Base-by-base conservation (phyloP, 148 eudicot genomes). In the Nepenthes mirabilis region DNA sequence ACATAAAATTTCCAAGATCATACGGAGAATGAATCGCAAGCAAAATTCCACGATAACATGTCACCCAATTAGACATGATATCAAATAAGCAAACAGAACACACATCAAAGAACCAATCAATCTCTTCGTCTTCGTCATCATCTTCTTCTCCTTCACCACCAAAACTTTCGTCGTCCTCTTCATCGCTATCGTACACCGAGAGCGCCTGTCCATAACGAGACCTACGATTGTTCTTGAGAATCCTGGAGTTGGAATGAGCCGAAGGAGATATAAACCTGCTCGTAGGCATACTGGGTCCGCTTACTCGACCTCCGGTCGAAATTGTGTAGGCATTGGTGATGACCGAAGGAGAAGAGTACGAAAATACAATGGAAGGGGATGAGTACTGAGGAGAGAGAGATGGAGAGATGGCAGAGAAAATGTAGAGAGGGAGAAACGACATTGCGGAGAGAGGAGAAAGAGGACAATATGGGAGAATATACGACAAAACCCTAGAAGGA, bases 201-300 rank as follows among this genome's bases (percentile, higher is more conserved):
- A 84, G 72, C 1, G 72, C 9, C 3, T 75, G 73, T 1, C 82
- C 83, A 47, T 74, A 77, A 14, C 74, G 73, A 11, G 97, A 77
- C 47, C 74, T 70, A 12, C 89, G 85, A 59, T 82, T 87, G 57
- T 87, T 57, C 73, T 90, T 84, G 52, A 87, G 67, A 55, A 87
- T 69, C 50, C 71, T 87, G 51, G 80, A 72, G 70, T 91, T 91
- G 11, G 87, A 84, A 65, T 84, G 95, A 0, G 97, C 80, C 4
- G 83, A 86, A 34, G 66, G 45, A 40, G 45, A 76, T 3, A 65
- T 34, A 9, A 56, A 35, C 56, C 68, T 57, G 6, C 48, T 51
- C 36, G 47, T 57, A 4, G 36, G n/a, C 14, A 36, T 13, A 43
- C 14, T 23, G 1, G 43, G 35, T 45, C 49, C 34, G 52, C 4